These are phyloP conservation scores for Fusarium metavorans DNA, from an alignment of 2,329 filamentous ascomycete genomes.

Conservation along the genomic window DNA sequence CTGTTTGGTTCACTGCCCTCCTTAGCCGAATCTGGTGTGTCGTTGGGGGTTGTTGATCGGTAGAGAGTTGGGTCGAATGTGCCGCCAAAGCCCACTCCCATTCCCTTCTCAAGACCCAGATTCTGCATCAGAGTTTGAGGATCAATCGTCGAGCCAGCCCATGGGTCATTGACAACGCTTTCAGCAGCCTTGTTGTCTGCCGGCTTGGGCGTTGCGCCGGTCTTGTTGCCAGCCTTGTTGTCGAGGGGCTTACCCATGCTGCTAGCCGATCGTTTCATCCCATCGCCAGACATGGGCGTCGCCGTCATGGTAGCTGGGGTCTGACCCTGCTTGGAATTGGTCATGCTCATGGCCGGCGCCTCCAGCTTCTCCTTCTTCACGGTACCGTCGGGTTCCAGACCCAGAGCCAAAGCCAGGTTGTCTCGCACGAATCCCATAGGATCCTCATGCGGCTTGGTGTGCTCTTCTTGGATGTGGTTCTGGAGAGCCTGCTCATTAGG, in stretches of 20 bases:
- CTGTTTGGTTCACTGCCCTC: slow-evolving; percentile 72
- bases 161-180: slow-evolving; percentile 43
- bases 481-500: slow-evolving; percentile 65
- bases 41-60: slow-evolving; percentile 68
- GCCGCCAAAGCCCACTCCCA: slow-evolving; percentile 53
- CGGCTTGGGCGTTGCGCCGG: slow-evolving; percentile 46
- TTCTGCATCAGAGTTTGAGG: slow-evolving; percentile 56
- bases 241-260: slow-evolving; percentile 56
- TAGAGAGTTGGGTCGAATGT: slow-evolving; percentile 67
- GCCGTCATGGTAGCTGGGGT: slow-evolving; percentile 57
- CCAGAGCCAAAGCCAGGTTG: slow-evolving; percentile 61
- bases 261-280: slow-evolving; percentile 64
- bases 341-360: slow-evolving; percentile 55
- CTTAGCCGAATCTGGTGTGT: slow-evolving; percentile 74
- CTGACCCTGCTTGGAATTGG: slow-evolving; percentile 61
- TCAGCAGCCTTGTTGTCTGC: slow-evolving; percentile 47
- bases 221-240: slow-evolving; percentile 46
- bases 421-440: slow-evolving; percentile 66
- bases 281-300: slow-evolving; percentile 65
- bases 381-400: slow-evolving; percentile 64
- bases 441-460: slow-evolving; percentile 66
- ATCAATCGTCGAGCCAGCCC: slow-evolving; percentile 62
- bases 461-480: slow-evolving; percentile 69
- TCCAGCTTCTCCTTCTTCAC: slow-evolving; percentile 52
- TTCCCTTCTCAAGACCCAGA: slow-evolving; percentile 48